A percentile compares a stretch with the other conserved stretches of the same genome.
Evolutionary conservation across 495 filamentous ascomycete species (phyloP).

Genomic region (Penicillium lagena): DNA sequence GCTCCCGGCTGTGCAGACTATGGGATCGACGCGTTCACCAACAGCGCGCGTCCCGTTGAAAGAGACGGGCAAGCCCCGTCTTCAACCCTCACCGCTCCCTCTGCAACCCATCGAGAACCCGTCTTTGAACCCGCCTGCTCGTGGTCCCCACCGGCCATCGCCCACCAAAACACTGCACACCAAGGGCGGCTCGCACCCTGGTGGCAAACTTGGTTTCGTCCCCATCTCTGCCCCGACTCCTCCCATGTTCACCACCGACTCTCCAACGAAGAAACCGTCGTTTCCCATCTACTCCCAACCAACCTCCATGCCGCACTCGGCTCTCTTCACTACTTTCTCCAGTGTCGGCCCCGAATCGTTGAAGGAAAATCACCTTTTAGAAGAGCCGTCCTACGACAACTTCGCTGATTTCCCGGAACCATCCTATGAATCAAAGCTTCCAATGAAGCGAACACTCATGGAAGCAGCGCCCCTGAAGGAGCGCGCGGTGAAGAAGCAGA

Average conservation of each 20-base stretch:
- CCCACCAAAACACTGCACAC: constrained; percentile 46
- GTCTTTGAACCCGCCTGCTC: constrained; percentile 47
- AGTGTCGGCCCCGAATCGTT: constrained; percentile 35
- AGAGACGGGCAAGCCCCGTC: constrained; percentile 36
- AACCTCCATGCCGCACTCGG: constrained; percentile 53
- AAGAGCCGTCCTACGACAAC: constrained; percentile 42
- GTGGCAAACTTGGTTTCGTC: constrained; percentile 41
- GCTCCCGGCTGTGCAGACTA: constrained; percentile 18
- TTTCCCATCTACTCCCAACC: constrained; percentile 30
- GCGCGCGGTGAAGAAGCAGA: constrained; percentile 55
- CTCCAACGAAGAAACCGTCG: constrained; percentile 70
- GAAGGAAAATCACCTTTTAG: constrained; percentile 60
- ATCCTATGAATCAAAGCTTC: constrained; percentile 52
- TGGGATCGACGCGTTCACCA: constrained; percentile 66
- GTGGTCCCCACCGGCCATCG: constrained; percentile 47
- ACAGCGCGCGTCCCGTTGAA: constrained; percentile 50
- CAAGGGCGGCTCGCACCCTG: constrained; percentile 28
- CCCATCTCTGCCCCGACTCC: constrained; percentile 66
- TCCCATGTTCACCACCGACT: constrained; percentile 69
- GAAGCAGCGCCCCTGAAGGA: constrained; percentile 74
- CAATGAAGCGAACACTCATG: constrained; percentile 60
- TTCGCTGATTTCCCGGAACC: constrained; percentile 49
- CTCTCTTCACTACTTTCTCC: constrained; percentile 58
- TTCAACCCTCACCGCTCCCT: constrained; percentile 45
- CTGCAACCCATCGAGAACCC: constrained; percentile 40